These are phyloP conservation scores for Paramecium pentaurelia DNA, from an alignment of 73 alveolate genomes.

Conservation along the genomic window DNA sequence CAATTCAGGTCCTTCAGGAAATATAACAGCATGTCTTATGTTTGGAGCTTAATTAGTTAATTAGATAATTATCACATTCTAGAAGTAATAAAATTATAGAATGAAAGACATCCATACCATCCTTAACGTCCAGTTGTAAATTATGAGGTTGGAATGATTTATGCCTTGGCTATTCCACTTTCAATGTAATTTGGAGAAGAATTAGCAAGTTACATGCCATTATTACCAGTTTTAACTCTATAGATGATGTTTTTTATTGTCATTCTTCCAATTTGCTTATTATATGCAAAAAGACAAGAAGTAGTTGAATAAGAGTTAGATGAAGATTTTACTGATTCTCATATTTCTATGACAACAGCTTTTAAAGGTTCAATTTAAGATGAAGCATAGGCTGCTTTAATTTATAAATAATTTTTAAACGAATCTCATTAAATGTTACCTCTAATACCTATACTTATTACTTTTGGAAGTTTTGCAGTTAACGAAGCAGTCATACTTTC, in stretches of 20 bases:
- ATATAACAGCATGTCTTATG: background rate
- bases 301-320: background rate
- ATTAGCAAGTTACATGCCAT: background rate
- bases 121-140: background rate
- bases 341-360: background rate
- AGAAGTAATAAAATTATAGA: background rate
- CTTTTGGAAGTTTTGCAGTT: conserved; percentile 10
- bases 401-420: background rate
- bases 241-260: background rate
- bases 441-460: background rate
- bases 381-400: background rate
- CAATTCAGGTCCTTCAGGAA: background rate
- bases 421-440: background rate
- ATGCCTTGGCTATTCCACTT: conserved; percentile 8
- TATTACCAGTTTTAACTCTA: background rate
- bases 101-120: background rate
- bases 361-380: background rate
- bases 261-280: background rate
- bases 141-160: background rate
- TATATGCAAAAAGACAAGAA: background rate
- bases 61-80: background rate
- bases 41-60: background rate
- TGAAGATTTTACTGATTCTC: background rate
- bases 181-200: background rate
- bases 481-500: background rate